These are phyloP conservation scores for Fusarium foetens DNA, from an alignment of 2,329 filamentous ascomycete species.

Conservation along the genomic window DNA sequence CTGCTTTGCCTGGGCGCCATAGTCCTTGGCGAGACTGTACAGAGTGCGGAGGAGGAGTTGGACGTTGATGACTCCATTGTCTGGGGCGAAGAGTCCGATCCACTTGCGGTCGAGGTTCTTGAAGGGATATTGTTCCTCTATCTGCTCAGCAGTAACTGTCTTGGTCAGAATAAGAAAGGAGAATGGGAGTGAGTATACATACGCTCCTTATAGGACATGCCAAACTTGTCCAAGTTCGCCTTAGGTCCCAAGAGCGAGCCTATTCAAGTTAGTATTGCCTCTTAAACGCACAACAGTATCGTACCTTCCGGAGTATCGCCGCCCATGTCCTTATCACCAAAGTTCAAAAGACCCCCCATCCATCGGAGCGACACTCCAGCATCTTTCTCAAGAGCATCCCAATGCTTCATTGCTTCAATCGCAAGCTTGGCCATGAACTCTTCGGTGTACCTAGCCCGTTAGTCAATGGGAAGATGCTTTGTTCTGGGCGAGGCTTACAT, in stretches of 20 bases:
- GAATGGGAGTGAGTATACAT: fast-evolving
- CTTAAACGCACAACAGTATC: fast-evolving
- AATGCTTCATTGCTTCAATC: slow-evolving; percentile 16
- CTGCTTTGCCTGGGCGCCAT: slow-evolving; percentile 17
- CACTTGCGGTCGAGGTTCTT: slow-evolving; percentile 3
- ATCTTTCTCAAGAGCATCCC: slow-evolving; percentile 28
- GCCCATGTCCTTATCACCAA: slow-evolving; percentile 14
- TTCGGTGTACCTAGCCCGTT: slow-evolving; percentile 8
- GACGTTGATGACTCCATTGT: slow-evolving; percentile 28
- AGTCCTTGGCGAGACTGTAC: slow-evolving; percentile 18
- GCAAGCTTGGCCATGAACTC: slow-evolving; percentile 27
- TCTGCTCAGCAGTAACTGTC: background rate
- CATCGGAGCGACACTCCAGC: slow-evolving; percentile 21
- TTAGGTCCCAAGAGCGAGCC: slow-evolving; percentile 1
- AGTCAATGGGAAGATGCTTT: no score
- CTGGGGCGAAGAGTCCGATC: slow-evolving; percentile 18
- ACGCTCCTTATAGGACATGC: slow-evolving; percentile 16
- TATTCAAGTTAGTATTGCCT: fast-evolving
- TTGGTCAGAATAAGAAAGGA: background rate
- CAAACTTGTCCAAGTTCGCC: slow-evolving; percentile 1
- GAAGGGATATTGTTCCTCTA: slow-evolving; percentile 20
- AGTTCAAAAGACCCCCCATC: slow-evolving; percentile 36
- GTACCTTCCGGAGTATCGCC: slow-evolving; percentile 13
- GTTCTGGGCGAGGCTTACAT: background rate
- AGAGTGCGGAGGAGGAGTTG: slow-evolving; percentile 14